These are phyloP conservation scores for Akanthomyces dipterigenus DNA, from an alignment of 2,329 filamentous ascomycete genomes.

Conservation along the genomic window DNA sequence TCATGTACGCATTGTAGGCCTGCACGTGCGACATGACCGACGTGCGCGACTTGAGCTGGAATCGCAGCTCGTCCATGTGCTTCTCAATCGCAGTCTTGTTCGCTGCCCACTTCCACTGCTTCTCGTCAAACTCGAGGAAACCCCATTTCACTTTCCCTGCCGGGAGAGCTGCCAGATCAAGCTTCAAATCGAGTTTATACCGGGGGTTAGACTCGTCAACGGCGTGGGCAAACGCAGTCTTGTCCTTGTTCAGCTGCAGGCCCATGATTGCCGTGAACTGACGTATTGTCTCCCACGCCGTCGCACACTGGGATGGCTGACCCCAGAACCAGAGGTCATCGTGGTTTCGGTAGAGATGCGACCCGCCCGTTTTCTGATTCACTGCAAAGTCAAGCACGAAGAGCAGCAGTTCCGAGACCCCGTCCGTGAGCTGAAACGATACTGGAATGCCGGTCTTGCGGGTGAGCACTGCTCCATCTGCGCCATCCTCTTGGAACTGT, in stretches of 20 bases:
- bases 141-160: conserved; percentile 51
- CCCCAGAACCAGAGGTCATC: conserved; percentile 63
- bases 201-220: conserved; percentile 14
- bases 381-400: conserved; percentile 58
- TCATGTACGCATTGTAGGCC: conserved; percentile 53
- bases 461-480: not conserved
- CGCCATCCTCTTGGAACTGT: conserved; percentile 8
- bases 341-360: conserved; percentile 50
- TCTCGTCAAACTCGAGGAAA: conserved; percentile 44
- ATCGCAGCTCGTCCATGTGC: conserved; percentile 50
- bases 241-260: conserved; percentile 47
- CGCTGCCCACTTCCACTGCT: conserved; percentile 4
- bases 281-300: conserved; percentile 46
- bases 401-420: conserved; percentile 50
- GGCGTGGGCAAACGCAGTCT: conserved; percentile 44
- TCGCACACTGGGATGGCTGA: conserved; percentile 36
- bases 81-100: conserved; percentile 33
- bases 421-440: conserved; percentile 46
- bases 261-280: conserved; percentile 46
- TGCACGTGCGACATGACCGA: conserved; percentile 53
- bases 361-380: conserved; percentile 46
- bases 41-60: conserved; percentile 45
- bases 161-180: conserved; percentile 31
- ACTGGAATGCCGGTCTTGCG: conserved; percentile 50
- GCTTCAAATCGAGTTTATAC: not conserved